phyloP scores from a whole-genome alignment of 805 yeast genomes.

The Candida ponderosae region DNA sequence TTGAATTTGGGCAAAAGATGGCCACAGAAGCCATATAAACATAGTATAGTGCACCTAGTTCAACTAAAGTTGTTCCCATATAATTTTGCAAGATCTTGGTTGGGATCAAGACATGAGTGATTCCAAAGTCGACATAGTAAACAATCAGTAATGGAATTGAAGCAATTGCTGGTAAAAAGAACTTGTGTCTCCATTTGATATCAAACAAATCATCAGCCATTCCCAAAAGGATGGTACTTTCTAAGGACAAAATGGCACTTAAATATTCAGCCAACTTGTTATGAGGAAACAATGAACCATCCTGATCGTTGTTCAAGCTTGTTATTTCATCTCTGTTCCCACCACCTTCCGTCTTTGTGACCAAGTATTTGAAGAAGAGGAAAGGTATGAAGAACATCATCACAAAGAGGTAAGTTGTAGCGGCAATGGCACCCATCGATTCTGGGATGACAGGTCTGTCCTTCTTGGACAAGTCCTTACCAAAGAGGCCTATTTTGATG shows the following conservation, averaged over 20 bases:
- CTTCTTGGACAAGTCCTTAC: constrained; percentile 75
- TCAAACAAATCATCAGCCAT: constrained; percentile 93
- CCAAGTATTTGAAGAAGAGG: constrained; percentile 69
- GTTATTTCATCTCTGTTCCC: constrained; percentile 37
- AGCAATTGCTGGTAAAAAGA: constrained; percentile 91
- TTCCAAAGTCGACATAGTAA: constrained; percentile 89
- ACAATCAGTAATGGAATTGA: constrained; percentile 86
- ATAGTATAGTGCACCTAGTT: constrained; percentile 77
- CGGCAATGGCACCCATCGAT: constrained; percentile 85
- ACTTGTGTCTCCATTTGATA: constrained; percentile 95
- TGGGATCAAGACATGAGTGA: constrained; percentile 82
- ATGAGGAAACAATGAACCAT: constrained; percentile 53
- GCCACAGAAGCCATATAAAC: constrained; percentile 85
- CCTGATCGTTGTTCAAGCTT: not conserved
- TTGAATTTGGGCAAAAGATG: constrained; percentile 92
- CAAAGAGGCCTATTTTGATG: constrained; percentile 72
- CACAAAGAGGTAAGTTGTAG: constrained; percentile 69
- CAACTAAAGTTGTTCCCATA: constrained; percentile 38
- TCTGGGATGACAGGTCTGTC: constrained; percentile 78
- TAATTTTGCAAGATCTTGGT: constrained; percentile 40
- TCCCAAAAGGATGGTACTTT: constrained; percentile 79
- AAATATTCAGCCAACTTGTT: constrained; percentile 77
- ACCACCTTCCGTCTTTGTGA: constrained; percentile 49
- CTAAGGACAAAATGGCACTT: constrained; percentile 76
- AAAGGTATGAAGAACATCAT: constrained; percentile 87